Conservation (phyloP, 108 stramenopile genomes). For the Asterionellopsis glacialis region DNA sequence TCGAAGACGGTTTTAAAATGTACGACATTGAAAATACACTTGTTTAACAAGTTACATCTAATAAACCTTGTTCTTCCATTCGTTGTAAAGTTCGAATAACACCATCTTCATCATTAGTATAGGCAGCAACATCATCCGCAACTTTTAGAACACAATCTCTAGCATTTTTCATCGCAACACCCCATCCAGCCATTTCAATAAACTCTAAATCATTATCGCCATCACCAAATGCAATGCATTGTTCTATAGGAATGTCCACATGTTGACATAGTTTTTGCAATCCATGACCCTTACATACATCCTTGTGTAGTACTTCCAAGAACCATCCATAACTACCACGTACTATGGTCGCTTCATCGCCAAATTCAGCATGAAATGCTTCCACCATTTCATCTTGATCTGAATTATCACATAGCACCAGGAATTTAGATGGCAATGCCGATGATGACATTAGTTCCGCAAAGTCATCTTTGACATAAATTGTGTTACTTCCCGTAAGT, state of each 20-base stretch:
- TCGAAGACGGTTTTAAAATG: no score
- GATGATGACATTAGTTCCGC: slow-evolving; percentile 15
- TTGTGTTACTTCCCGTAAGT: slow-evolving; percentile 41
- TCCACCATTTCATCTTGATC: slow-evolving; percentile 20
- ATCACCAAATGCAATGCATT: slow-evolving; percentile 70
- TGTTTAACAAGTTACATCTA: not conserved
- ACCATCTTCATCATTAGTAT: slow-evolving; percentile 50
- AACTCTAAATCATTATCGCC: slow-evolving; percentile 79
- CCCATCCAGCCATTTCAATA: slow-evolving; percentile 49
- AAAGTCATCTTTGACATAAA: slow-evolving; percentile 20
- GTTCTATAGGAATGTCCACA: slow-evolving; percentile 29
- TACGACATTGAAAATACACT: no score
- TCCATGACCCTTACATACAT: slow-evolving; percentile 55
- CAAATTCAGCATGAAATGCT: not conserved
- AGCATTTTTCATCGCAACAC: slow-evolving; percentile 76
- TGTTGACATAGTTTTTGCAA: slow-evolving; percentile 41
- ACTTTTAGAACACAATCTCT: slow-evolving; percentile 39
- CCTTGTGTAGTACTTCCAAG: slow-evolving; percentile 49
- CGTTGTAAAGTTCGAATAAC: slow-evolving; percentile 4
- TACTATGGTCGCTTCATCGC: slow-evolving; percentile 5
- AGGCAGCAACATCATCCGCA: slow-evolving; percentile 45
- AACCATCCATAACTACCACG: slow-evolving; percentile 20
- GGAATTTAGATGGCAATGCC: slow-evolving; percentile 40
- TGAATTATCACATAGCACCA: slow-evolving; percentile 36
- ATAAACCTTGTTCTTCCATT: not conserved